Conservation (phyloP, 306 rosid genomes). For the Acacia crassicarpa region DNA sequence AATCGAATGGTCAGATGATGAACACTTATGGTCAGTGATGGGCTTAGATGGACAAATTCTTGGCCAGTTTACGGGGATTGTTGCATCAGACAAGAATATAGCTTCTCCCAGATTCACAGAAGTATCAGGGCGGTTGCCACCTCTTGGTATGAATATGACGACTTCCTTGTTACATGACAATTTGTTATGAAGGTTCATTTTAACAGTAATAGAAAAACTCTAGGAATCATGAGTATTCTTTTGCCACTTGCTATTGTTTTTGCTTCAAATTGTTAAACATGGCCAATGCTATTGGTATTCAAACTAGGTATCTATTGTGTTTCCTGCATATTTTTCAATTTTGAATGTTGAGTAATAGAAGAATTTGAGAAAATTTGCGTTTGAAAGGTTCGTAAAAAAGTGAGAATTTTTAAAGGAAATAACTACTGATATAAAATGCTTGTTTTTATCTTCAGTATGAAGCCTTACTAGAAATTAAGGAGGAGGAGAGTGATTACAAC, state of each 20-base stretch:
- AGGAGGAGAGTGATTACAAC: not conserved
- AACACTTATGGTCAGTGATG: constrained; percentile 68
- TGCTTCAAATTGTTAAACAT: not conserved
- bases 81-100: constrained; percentile 83
- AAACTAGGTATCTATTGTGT: not conserved
- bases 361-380: not conserved
- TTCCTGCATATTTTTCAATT: not conserved
- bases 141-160: constrained; percentile 72
- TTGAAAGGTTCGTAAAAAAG: not conserved
- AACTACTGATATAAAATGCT: not conserved
- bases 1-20: constrained; percentile 74
- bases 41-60: constrained; percentile 69
- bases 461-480: not conserved
- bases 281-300: not conserved
- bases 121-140: constrained; percentile 65
- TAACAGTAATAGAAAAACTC: not conserved
- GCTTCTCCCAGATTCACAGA: constrained; percentile 63
- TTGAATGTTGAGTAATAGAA: not conserved
- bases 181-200: not conserved
- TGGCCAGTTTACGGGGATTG: constrained; percentile 80
- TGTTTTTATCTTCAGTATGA: not conserved
- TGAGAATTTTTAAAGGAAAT: not conserved
- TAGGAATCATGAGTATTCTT: not conserved
- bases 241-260: not conserved
- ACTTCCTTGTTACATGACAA: constrained; percentile 21